Evolutionary conservation across 2,329 filamentous ascomycete genomes (phyloP), one percentile per base, ranked within the genome.

Genomic region (Pezicula rhizophila): DNA sequence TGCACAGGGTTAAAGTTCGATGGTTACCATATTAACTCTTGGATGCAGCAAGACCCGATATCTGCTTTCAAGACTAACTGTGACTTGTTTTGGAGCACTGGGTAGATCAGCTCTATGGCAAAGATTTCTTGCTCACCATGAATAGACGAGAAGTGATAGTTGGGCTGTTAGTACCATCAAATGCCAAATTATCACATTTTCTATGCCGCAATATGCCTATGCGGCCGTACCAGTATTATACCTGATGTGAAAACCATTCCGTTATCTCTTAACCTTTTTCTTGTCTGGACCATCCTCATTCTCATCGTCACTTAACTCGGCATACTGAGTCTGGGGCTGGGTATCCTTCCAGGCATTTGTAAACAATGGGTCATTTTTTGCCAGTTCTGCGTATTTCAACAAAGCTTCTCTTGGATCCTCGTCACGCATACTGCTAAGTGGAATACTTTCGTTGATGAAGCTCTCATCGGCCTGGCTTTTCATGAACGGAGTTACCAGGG

Each of bases 331-430:
- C 58, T 91, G 85, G 0, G 93, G 93, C 70, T 97, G 92, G 34
- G 90, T 97, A 59, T 85, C 78, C 63, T 86, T 87, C 87, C 90
- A 99, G 14, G 91, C 93, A 57, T 87, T 89, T 26, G 93, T 99
- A 64, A 97, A 99, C 60, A 96, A 78, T 1, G 91, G 92, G 64
- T 97, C 91, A 64, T 89, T 92, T 68, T 95, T 83, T 11, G 91
- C 90, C 64, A 95, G 85, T 48, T 95, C 89, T 34, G 90, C 92
- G 73, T 97, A 99, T 71, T 95, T 96, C 52, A 99, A 71, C 62
- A 99, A 71, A 41, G 93, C 93, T 68, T 96, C 93, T 55, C 93
- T 77, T 0, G 93, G 93, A 71, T 99, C 93, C 66, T 99, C 93
- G 67, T 99, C 91, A 42, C 95, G 77, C 89, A 99, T 95, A 54